These are phyloP conservation scores for Ophiostoma sp. DNA, from an alignment of 2,329 filamentous ascomycete species.

Conservation along the genomic window DNA sequence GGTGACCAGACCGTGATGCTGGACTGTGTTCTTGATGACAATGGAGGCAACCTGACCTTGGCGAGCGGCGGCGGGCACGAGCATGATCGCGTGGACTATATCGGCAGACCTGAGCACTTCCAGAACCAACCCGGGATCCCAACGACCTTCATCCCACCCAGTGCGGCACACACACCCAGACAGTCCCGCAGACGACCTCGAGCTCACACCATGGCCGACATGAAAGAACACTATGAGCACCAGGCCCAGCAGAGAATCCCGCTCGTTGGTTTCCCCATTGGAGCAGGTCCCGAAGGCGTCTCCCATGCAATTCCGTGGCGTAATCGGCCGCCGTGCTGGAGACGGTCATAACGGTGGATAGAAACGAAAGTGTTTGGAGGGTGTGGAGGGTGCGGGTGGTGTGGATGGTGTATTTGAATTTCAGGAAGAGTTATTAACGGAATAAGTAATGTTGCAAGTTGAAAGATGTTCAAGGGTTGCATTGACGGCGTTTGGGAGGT, in stretches of 20 bases:
- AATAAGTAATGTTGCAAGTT: too few species aligned
- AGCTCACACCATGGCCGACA: neutral
- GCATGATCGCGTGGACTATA: neutral
- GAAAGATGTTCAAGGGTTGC: neutral
- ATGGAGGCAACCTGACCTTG: neutral
- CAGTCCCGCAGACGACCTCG: neutral
- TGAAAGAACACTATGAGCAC: neutral
- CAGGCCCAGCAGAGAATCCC: constrained; percentile 20
- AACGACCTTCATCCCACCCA: neutral
- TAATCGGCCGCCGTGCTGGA: constrained; percentile 19
- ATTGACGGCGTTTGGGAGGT: neutral
- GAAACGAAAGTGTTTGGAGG: neutral
- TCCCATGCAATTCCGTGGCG: constrained; percentile 26
- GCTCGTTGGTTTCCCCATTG: constrained; percentile 43
- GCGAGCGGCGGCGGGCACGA: neutral
- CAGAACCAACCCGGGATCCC: neutral
- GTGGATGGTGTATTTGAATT: neutral
- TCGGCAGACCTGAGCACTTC: neutral
- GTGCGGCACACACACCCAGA: neutral
- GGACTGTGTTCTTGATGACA: constrained; percentile 1
- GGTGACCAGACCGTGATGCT: neutral
- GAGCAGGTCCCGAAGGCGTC: constrained; percentile 43
- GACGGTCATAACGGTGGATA: neutral
- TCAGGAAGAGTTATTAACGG: neutral
- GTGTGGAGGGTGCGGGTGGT: neutral